Evolutionary conservation across 148 eudicot genomes (phyloP), one percentile per base, ranked within the genome.

Genomic region (Gaultheria prostrata): DNA sequence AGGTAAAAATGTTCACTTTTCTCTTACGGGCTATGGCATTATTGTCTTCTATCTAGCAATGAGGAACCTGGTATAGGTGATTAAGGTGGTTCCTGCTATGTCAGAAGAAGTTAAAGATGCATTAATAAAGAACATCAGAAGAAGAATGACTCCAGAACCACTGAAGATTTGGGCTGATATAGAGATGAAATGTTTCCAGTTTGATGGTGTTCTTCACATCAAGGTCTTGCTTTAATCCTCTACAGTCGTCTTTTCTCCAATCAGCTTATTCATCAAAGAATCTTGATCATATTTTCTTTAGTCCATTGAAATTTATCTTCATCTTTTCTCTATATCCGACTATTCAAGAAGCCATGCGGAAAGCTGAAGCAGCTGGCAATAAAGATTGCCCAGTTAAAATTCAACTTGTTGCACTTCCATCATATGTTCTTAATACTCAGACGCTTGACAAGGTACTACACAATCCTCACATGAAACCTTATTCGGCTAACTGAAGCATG

Each of bases 151-250:
- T 50, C 99, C 99, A 35, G 98, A 97, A 85, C 98, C 99, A 57
- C 83, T 96, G 82, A 96, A 94, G 85, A 94, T 96, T 78, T 93
- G 98, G 59, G 99, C 98, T 82, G 99, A 96, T 90, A 90, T 97
- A 78, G 99, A 97, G 84, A 90, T 97, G 95, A 96, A 94, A 83
- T 97, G 99, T 84, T 92, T 97, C 85, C 95, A 94, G 88, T 93
- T 91, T 90, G 99, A 94, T 81, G 98, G 99, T 46, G 97, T 94
- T 84, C 94, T 97, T 87, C 99, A 97, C 80, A 93, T 97, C 45
- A 97, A 94, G 98, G 99, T n/a, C n/a, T 39, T 39, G 43, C 43
- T 39, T 39, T 39, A 4, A 5, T 39, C 43, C 43, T 39, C 3
- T 94, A 1, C 30, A 39, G 24, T 45, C 57, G 33, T 70, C 54